These are phyloP conservation scores for Monosporascus sp. DNA, from an alignment of 2,329 filamentous ascomycete genomes.

Conservation along the genomic window DNA sequence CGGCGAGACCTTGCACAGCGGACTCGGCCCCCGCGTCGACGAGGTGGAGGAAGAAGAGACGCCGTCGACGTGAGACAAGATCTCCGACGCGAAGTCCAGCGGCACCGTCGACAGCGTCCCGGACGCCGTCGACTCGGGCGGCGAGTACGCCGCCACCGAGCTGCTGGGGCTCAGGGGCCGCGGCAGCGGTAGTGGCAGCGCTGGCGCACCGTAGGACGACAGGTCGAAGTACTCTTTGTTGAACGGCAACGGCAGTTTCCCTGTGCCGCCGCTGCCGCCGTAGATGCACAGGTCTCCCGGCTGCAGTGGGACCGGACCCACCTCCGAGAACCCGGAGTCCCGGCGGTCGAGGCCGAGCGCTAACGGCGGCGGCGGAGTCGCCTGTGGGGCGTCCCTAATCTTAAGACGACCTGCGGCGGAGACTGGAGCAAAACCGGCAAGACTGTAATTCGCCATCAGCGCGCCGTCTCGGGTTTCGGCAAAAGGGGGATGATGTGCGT, in stretches of 20 bases:
- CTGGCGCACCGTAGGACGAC: too few relatives aligned
- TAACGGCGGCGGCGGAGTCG: too few relatives aligned
- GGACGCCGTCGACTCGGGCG: slow-evolving; percentile 12
- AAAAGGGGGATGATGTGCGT: too few relatives aligned
- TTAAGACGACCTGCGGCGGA: too few relatives aligned
- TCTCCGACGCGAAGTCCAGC: slow-evolving; percentile 12
- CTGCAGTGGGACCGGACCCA: too few relatives aligned
- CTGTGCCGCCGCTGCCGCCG: not conserved
- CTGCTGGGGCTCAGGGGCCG: slow-evolving; percentile 5
- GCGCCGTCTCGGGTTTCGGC: too few relatives aligned
- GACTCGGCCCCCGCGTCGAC: slow-evolving; percentile 12
- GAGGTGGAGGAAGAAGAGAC: not conserved
- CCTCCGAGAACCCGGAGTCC: too few relatives aligned
- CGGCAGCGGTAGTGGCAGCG: not conserved
- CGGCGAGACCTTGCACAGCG: slow-evolving; percentile 9
- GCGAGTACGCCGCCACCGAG: slow-evolving; percentile 9
- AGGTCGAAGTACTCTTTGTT: not conserved
- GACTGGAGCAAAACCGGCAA: too few relatives aligned
- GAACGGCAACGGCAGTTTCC: not conserved
- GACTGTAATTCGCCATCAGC: too few relatives aligned
- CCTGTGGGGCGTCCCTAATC: too few relatives aligned
- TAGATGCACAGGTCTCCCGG: not conserved
- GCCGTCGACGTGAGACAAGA: not conserved
- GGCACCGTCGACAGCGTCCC: slow-evolving; percentile 13
- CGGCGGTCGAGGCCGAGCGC: too few relatives aligned